phyloP scores from a whole-genome alignment of 2,329 filamentous ascomycete genomes.

The Neoscytalidium dimidiatum region DNA sequence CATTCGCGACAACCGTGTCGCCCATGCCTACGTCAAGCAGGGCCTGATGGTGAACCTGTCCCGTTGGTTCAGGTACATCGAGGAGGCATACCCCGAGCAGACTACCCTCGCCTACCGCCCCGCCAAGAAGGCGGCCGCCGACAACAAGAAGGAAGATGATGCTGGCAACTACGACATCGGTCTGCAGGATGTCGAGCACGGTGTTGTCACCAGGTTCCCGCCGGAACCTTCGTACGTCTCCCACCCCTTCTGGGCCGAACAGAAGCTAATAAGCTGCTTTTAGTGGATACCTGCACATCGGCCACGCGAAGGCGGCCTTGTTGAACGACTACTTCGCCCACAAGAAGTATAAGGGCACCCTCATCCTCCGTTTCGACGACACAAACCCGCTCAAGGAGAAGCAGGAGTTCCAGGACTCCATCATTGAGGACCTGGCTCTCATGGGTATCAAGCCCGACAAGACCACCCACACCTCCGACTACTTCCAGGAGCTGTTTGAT shows the following conservation, averaged over 20 bases:
- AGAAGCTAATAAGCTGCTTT: constrained; percentile 21
- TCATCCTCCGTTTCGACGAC: constrained; percentile 92
- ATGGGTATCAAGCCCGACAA: constrained; percentile 90
- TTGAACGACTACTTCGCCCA: constrained; percentile 97
- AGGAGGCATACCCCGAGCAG: constrained; percentile 78
- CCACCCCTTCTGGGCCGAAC: not conserved
- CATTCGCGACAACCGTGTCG: constrained; percentile 81
- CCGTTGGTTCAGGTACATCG: constrained; percentile 86
- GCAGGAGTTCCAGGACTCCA: constrained; percentile 91
- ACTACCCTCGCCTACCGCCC: constrained; percentile 63
- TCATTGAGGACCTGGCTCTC: constrained; percentile 84
- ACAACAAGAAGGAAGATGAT: constrained; percentile 68
- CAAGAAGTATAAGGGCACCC: constrained; percentile 85
- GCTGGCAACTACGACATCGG: constrained; percentile 82
- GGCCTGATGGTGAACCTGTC: constrained; percentile 73
- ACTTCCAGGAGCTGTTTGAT: constrained; percentile 90
- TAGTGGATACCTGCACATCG: constrained; percentile 85
- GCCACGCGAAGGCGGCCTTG: constrained; percentile 90
- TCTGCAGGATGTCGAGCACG: constrained; percentile 80
- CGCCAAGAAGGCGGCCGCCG: constrained; percentile 43
- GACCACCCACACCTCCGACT: constrained; percentile 89
- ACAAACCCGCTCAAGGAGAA: constrained; percentile 98
- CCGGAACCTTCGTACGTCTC: constrained; percentile 80
- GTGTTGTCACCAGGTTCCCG: constrained; percentile 88
- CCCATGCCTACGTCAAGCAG: constrained; percentile 77